These are phyloP conservation scores for Glycine latifolia DNA, from an alignment of 306 rosid genomes.

Conservation along the genomic window DNA sequence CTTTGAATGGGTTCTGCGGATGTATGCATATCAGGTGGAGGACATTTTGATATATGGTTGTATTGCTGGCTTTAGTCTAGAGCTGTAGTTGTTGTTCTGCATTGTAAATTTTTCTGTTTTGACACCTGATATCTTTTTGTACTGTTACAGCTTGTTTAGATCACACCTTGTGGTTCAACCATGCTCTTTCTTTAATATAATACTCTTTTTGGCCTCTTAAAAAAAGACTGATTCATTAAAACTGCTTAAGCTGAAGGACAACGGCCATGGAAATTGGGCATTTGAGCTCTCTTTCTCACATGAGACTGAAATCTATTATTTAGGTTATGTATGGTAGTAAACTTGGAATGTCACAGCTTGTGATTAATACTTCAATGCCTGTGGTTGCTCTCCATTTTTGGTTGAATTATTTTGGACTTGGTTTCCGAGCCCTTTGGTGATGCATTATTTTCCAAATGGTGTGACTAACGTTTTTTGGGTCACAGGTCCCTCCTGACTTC, in stretches of 20 bases:
- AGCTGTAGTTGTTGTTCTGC: too few relatives aligned
- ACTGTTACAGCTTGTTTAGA: too few relatives aligned
- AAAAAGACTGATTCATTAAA: background rate
- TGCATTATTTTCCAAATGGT: slow-evolving; percentile 9
- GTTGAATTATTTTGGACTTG: slow-evolving; percentile 9
- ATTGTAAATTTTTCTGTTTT: too few relatives aligned
- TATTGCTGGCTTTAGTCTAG: too few relatives aligned
- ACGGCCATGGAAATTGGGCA: background rate
- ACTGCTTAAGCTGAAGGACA: slow-evolving; percentile 8
- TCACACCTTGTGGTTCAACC: too few relatives aligned
- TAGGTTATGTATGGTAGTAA: slow-evolving; percentile 4
- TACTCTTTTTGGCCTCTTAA: too few relatives aligned
- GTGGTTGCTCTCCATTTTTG: background rate
- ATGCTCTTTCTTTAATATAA: too few relatives aligned
- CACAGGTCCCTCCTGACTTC: slow-evolving; percentile 96
- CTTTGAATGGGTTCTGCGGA: too few relatives aligned
- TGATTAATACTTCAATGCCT: background rate
- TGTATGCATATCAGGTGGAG: too few relatives aligned
- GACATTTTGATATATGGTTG: too few relatives aligned
- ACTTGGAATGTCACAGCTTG: slow-evolving; percentile 12
- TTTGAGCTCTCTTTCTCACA: background rate
- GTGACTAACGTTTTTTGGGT: slow-evolving; percentile 36
- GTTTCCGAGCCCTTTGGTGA: slow-evolving; percentile 1
- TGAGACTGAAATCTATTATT: slow-evolving; percentile 26
- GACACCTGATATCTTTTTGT: too few relatives aligned